Conservation (phyloP, 1,284 basidiomycete genomes). For the Cutaneotrichosporon cutaneum region DNA sequence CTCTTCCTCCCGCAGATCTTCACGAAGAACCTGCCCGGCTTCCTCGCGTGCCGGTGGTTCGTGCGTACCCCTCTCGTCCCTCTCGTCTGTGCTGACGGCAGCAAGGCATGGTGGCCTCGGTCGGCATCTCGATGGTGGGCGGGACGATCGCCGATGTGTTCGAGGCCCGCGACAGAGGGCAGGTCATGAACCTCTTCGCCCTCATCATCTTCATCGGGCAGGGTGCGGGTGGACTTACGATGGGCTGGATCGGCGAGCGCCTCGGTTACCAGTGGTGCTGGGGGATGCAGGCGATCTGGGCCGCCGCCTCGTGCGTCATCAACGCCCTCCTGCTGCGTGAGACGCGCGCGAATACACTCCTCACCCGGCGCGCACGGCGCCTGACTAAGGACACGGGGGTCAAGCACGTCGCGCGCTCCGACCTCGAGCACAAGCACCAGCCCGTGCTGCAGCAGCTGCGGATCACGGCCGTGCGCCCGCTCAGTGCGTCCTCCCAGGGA, state of each 20-base stretch:
- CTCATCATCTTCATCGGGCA: conserved; percentile 50
- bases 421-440: conserved; percentile 46
- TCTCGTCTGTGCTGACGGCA: not conserved
- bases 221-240: conserved; percentile 21
- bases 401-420: conserved; percentile 44
- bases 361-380: conserved; percentile 48
- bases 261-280: conserved; percentile 43
- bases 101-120: conserved; percentile 42
- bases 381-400: conserved; percentile 52
- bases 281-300: conserved; percentile 40
- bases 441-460: conserved; percentile 41
- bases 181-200: conserved; percentile 53
- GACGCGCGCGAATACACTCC: conserved; percentile 54
- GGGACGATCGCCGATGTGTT: conserved; percentile 52
- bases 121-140: conserved; percentile 48
- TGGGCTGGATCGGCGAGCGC: conserved; percentile 38
- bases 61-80: conserved; percentile 19
- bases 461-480: conserved; percentile 43
- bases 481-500: conserved; percentile 30
- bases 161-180: conserved; percentile 46
- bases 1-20: conserved; percentile 49
- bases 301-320: conserved; percentile 31
- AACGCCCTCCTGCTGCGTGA: conserved; percentile 50
- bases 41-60: conserved; percentile 45
- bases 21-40: conserved; percentile 36